These are phyloP conservation scores for Debaryomyces sp. DNA, from an alignment of 1,139 yeast genomes.

Conservation along the genomic window DNA sequence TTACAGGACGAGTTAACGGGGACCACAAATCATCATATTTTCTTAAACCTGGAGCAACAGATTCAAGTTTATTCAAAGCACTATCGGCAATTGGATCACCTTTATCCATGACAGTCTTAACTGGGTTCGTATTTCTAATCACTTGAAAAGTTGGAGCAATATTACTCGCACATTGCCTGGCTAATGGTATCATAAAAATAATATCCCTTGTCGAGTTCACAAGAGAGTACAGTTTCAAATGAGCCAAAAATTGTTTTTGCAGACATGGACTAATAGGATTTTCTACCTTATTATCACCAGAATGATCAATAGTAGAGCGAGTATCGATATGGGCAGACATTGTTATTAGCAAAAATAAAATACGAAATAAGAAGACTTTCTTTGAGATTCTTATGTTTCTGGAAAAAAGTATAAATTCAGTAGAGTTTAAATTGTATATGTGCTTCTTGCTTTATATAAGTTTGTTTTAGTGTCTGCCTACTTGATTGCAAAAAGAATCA, in stretches of 20 bases:
- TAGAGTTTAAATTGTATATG: not conserved
- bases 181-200: constrained; percentile 23
- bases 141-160: constrained; percentile 19
- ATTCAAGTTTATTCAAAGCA: constrained; percentile 39
- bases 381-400: not conserved
- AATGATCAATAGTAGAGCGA: not conserved
- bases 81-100: constrained; percentile 35
- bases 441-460: not conserved
- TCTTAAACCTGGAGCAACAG: constrained; percentile 35
- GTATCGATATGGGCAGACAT: constrained; percentile 10
- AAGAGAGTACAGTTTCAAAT: constrained; percentile 29
- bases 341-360: constrained; percentile 5
- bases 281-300: not conserved
- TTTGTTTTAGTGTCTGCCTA: not conserved
- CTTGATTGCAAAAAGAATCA: constrained; percentile 7
- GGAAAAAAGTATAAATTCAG: not conserved
- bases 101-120: constrained; percentile 27
- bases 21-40: constrained; percentile 42
- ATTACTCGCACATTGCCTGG: constrained; percentile 15
- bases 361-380: not conserved
- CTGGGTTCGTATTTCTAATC: constrained; percentile 27
- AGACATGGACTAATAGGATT: constrained; percentile 7
- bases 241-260: constrained; percentile 18
- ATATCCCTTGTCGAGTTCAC: constrained; percentile 21
- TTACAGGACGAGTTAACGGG: constrained; percentile 47